phyloP scores from a whole-genome alignment of 306 rosid genomes.

The Acacia acuminata region DNA sequence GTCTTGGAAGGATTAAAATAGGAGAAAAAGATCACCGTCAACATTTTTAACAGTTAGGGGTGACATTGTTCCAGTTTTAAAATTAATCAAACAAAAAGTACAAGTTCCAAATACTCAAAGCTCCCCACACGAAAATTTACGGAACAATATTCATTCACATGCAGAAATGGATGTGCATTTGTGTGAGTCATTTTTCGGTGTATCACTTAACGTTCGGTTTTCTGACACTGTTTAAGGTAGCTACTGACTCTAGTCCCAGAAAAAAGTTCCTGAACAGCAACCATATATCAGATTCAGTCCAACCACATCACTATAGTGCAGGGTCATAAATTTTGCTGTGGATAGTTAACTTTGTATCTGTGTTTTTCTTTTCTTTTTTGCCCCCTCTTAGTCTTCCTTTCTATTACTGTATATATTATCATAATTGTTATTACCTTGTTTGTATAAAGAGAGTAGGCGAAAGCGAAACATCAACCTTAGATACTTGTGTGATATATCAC shows the following conservation, averaged over 20 bases:
- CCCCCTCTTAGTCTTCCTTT: background rate
- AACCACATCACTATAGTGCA: background rate
- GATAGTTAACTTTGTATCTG: background rate
- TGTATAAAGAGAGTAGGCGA: constrained; percentile 23
- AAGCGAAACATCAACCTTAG: constrained; percentile 43
- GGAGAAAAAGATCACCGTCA: too few species aligned
- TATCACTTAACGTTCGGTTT: constrained; percentile 41
- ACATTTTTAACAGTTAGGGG: too few species aligned
- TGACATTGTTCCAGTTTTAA: too few species aligned
- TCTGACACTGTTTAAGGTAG: constrained; percentile 49
- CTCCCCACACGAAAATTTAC: too few species aligned
- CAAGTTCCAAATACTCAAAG: too few species aligned
- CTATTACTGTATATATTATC: background rate
- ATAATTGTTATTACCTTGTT: background rate
- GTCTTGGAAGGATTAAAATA: too few species aligned
- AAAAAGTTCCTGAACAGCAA: constrained; percentile 7
- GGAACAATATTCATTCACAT: background rate
- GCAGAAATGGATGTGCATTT: background rate
- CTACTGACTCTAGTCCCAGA: constrained; percentile 28
- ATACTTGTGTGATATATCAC: constrained; percentile 29
- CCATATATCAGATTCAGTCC: background rate
- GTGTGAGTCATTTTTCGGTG: background rate
- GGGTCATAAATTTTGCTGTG: constrained; percentile 30
- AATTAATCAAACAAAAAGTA: too few species aligned
- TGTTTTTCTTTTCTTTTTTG: background rate